A percentile compares a stretch with the other conserved stretches of the same genome.
phyloP scores from a whole-genome alignment of 768 basidiomycete species.

The Psilocybe subaeruginosa region DNA sequence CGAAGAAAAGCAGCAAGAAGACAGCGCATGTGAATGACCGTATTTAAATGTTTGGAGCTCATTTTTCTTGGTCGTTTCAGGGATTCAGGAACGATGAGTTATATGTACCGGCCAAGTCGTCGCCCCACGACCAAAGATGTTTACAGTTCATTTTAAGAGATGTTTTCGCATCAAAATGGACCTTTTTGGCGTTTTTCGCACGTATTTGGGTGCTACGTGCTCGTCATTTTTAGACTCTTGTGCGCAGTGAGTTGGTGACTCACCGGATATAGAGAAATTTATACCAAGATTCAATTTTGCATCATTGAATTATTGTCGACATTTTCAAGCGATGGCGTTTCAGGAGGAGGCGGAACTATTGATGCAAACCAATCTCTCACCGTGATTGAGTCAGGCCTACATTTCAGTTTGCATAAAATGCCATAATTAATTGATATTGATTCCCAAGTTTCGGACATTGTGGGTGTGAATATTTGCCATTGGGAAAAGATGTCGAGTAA shows the following conservation, averaged over 20 bases:
- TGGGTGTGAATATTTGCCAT: too few species aligned
- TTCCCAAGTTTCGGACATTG: too few species aligned
- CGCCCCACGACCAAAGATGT: background rate
- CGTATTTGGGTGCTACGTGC: background rate
- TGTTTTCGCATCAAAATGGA: background rate
- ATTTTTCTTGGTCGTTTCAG: background rate
- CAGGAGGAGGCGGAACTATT: background rate
- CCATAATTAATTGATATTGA: too few species aligned
- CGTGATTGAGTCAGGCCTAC: background rate
- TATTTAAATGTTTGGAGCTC: background rate
- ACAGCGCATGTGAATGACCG: background rate
- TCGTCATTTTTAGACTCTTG: background rate
- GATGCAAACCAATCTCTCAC: background rate
- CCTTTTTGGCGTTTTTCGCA: background rate
- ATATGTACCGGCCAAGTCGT: background rate
- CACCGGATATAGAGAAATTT: background rate
- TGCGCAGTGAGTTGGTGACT: background rate
- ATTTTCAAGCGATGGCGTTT: background rate
- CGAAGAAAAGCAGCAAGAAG: background rate
- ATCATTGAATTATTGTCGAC: background rate
- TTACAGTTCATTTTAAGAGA: background rate
- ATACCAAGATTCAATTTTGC: background rate
- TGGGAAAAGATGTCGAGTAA: too few species aligned
- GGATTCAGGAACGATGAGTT: background rate
- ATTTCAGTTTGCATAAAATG: too few species aligned